Evolutionary conservation across 108 stramenopile genomes (phyloP).

Genomic region (Tribonema minus): DNA sequence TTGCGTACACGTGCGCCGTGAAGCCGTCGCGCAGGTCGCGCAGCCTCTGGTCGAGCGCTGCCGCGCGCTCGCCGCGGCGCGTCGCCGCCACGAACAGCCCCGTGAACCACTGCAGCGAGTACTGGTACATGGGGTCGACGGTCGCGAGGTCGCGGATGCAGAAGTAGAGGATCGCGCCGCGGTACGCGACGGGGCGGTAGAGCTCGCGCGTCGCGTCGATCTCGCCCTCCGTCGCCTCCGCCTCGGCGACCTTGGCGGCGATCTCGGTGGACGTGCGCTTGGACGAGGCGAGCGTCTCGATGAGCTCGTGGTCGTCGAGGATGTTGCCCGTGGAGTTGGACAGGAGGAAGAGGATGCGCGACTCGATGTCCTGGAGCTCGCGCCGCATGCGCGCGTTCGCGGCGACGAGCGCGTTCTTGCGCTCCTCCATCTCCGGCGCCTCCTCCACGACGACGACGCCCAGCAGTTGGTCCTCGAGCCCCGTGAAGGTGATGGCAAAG

Average conservation of each 20-base stretch:
- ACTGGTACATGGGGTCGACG: conserved; percentile 64
- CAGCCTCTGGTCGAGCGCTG: conserved; percentile 39
- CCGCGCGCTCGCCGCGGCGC: conserved; percentile 39
- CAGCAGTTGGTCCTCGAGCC: conserved; percentile 60
- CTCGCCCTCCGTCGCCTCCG: conserved; percentile 52
- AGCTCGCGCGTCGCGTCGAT: conserved; percentile 52
- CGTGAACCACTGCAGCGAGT: conserved; percentile 58
- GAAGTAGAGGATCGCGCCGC: conserved; percentile 60
- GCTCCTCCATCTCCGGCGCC: conserved; percentile 61
- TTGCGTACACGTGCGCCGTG: conserved; percentile 56
- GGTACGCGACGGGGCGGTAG: conserved; percentile 58
- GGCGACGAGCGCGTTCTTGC: conserved; percentile 57
- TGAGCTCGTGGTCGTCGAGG: conserved; percentile 59
- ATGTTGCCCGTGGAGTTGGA: conserved; percentile 58
- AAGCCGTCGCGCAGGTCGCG: conserved; percentile 56
- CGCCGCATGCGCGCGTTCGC: conserved; percentile 48
- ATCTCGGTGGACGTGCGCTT: conserved; percentile 54
- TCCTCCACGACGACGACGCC: conserved; percentile 60
- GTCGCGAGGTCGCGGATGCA: conserved; percentile 52
- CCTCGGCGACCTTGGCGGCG: conserved; percentile 56
- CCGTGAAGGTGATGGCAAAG: conserved; percentile 61
- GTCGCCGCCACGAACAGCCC: conserved; percentile 53
- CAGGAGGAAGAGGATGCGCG: conserved; percentile 56
- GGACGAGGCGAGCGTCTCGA: conserved; percentile 56
- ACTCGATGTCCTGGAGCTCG: conserved; percentile 60